Evolutionary conservation across 1,284 basidiomycete genomes (phyloP).

Genomic region (Ustilago shanxiensis): DNA sequence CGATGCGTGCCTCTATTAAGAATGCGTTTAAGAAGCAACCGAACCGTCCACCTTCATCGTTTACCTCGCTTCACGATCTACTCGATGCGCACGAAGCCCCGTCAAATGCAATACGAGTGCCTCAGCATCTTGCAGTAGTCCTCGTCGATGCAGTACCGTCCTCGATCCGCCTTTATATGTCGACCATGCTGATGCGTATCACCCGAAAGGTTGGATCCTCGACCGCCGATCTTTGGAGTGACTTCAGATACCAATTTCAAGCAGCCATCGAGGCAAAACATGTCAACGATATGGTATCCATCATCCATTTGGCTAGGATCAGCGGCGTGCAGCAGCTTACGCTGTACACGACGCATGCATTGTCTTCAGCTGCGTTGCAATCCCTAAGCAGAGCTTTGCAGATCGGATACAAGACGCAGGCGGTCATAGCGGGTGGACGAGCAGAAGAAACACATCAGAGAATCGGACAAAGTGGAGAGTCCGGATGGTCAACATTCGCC

Average conservation of each 20-base stretch:
- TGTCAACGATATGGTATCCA: conserved; percentile 20
- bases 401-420: conserved; percentile 24
- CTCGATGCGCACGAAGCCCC: conserved; percentile 9
- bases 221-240: conserved; percentile 9
- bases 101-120: conserved; percentile 13
- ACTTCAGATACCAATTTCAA: conserved; percentile 9
- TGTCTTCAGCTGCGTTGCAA: conserved; percentile 3
- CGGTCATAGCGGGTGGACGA: neutral
- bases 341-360: conserved; percentile 14
- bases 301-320: conserved; percentile 33
- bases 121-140: conserved; percentile 32
- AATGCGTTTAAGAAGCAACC: neutral
- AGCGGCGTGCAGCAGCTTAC: conserved; percentile 34
- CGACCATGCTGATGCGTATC: conserved; percentile 11
- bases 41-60: conserved; percentile 8
- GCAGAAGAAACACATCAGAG: neutral
- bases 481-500: conserved; percentile 14
- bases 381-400: conserved; percentile 7
- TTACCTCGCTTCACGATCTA: conserved; percentile 16
- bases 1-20: neutral
- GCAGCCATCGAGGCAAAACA: conserved; percentile 27
- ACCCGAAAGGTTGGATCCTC: neutral
- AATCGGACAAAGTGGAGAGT: neutral
- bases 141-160: conserved; percentile 32
- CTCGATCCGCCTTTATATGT: conserved; percentile 29